Percentiles rank a stretch among this genome's conserved stretches.
Evolutionary conservation across 2,329 filamentous ascomycete genomes (phyloP).

Genomic region (Talaromyces amestolkiae): DNA sequence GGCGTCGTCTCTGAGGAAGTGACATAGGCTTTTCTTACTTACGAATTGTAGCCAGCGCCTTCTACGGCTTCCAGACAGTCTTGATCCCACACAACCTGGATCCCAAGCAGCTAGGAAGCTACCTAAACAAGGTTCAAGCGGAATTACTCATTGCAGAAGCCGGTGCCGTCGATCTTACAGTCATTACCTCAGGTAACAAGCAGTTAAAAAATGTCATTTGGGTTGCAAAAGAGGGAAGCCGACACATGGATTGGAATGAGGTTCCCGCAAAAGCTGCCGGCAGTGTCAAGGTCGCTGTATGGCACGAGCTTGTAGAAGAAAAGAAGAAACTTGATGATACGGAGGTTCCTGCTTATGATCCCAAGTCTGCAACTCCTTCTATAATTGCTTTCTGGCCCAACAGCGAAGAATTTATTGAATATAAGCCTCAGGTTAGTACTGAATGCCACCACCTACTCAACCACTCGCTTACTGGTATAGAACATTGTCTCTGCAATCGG

Average conservation of each 20-base stretch:
- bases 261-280: slow-evolving; percentile 73
- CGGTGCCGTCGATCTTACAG: slow-evolving; percentile 78
- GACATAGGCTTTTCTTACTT: slow-evolving; percentile 9
- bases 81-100: slow-evolving; percentile 79
- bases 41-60: slow-evolving; percentile 65
- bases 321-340: slow-evolving; percentile 56
- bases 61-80: slow-evolving; percentile 82
- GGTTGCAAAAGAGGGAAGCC: slow-evolving; percentile 87
- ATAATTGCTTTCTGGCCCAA: slow-evolving; percentile 44
- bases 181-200: slow-evolving; percentile 66
- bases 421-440: slow-evolving; percentile 62
- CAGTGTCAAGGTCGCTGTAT: slow-evolving; percentile 78
- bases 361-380: slow-evolving; percentile 48
- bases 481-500: slow-evolving; percentile 88
- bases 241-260: slow-evolving; percentile 94
- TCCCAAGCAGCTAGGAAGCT: slow-evolving; percentile 64
- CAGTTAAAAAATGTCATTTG: slow-evolving; percentile 77
- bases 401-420: slow-evolving; percentile 71
- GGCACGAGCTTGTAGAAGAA: slow-evolving; percentile 84
- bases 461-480: slow-evolving; percentile 30
- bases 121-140: slow-evolving; percentile 70
- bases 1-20: slow-evolving; percentile 20
- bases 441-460: background rate
- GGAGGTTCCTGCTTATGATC: slow-evolving; percentile 64
- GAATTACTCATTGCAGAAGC: slow-evolving; percentile 82